Evolutionary conservation across 1,139 yeast species (phyloP).

Genomic region (Williopsis jadinii): DNA sequence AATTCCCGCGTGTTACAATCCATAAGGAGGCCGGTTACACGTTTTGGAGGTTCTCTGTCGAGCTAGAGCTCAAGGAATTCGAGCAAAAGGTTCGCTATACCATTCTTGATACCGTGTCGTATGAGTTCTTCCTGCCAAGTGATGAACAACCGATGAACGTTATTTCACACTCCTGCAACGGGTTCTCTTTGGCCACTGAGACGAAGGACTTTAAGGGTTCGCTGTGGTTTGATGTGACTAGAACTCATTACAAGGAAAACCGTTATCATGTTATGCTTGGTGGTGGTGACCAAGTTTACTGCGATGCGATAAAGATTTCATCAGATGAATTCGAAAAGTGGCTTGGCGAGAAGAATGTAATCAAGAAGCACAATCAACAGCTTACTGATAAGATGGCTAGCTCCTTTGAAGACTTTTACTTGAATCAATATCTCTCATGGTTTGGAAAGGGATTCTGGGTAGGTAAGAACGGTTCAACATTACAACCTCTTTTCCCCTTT

Average conservation of each 20-base stretch:
- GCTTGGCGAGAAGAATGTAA: slow-evolving; percentile 46
- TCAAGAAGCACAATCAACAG: slow-evolving; percentile 35
- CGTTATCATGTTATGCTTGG: slow-evolving; percentile 95
- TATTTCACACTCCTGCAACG: slow-evolving; percentile 83
- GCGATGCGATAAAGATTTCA: slow-evolving; percentile 68
- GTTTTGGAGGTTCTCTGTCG: slow-evolving; percentile 60
- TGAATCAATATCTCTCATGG: slow-evolving; percentile 76
- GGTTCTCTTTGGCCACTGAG: slow-evolving; percentile 75
- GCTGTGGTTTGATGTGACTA: slow-evolving; percentile 79
- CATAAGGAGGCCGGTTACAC: slow-evolving; percentile 41
- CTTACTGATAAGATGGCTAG: slow-evolving; percentile 40
- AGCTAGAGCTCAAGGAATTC: slow-evolving; percentile 34
- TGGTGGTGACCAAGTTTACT: slow-evolving; percentile 94
- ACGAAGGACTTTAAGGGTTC: slow-evolving; percentile 63
- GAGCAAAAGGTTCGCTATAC: slow-evolving; percentile 61
- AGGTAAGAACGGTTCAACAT: slow-evolving; percentile 58
- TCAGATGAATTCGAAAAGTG: slow-evolving; percentile 53
- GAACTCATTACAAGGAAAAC: slow-evolving; percentile 44
- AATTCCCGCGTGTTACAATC: slow-evolving; percentile 38
- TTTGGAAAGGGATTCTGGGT: slow-evolving; percentile 84
- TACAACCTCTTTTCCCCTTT: slow-evolving; percentile 61
- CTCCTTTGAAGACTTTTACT: slow-evolving; percentile 59
- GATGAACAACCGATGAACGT: slow-evolving; percentile 63
- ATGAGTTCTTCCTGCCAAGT: slow-evolving; percentile 54
- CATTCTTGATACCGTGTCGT: slow-evolving; percentile 37